Evolutionary conservation across 2,329 filamentous ascomycete genomes (phyloP), one percentile per base, ranked within the genome.

Genomic region (Aspergillus aculeatinus): DNA sequence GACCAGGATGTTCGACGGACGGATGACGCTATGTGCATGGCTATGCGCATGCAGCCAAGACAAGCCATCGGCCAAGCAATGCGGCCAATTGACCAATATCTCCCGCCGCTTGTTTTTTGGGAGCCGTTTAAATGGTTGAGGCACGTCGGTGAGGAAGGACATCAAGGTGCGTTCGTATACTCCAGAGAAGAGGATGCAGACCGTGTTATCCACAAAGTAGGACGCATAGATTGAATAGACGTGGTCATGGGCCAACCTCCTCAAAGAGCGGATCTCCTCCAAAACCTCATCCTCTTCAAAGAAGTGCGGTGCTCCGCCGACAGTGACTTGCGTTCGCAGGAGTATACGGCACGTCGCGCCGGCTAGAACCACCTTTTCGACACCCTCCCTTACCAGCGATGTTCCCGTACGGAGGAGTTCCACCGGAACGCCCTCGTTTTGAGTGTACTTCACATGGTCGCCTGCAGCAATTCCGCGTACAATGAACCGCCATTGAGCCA

Each of bases 1-100:
- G 58, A 88, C 76, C 35, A 86, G 75, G 48, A 88, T 82, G 61
- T 86, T 87, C 2, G 83, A 85, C 1, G 85, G 86, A 16, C 82
- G 78, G 60, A 88, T 86, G 2, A 80, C 79, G 27, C 82, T 81
- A 66, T 88, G 85, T 12, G 76, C 76, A 29, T 82, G 79, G 2
- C 82, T 83, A 31, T 81, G 81, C 10, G 79, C 77, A 67, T 88
- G 85, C 1, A 87, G 72, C 66, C 81, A 85, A 6, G 83, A 79
- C 21, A 87, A 63, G 2, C 82, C 83, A 63, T 84, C 83, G 2
- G 80, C 77, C 9, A 88, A 72, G 63, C 79, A 81, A 62, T 81
- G 78, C 16, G 78, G 77, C 79, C 79, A 81, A 56, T 75, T 76
- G 50, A 81, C 68, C 39, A 81, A 62, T 1, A 71, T 76, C 44